Evolutionary conservation across 2,329 filamentous ascomycete genomes (phyloP), one percentile per base, ranked within the genome.

Genomic region (Cytospora chrysosperma): DNA sequence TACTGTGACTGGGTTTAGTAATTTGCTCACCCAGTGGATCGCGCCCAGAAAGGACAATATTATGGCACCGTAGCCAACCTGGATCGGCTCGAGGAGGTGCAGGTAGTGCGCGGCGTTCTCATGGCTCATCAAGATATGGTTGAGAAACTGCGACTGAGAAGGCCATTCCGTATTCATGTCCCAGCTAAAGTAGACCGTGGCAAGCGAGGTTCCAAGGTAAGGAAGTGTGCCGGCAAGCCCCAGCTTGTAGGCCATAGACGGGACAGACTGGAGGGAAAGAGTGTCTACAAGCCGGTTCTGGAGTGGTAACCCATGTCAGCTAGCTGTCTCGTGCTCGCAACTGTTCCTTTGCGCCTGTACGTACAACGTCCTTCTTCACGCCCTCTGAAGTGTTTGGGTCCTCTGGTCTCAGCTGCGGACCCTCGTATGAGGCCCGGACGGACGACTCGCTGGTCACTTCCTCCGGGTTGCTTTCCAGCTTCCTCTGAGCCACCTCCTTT

Each of bases 31-130:
- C 94, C 85, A 97, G 77, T 97, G 94, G 71, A 97, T 88, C 37
- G 93, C 93, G 52, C 94, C 94, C 1, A 97, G 85, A 82, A 97
- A 97, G 30, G 93, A 96, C 70, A 97, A 90, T 71, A 97, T 95
- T 63, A 96, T 87, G 55, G 93, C 94, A 61, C 94, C 93, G 71
- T 96, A 97, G 64, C 92, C 93, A 61, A 97, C 84, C 76, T 97
- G 94, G 59, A 97, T 78, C 15, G 93, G 93, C 78, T 97, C 93
- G 32, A 97, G 81, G 19, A 92, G 75, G 68, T 88, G 84, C 12
- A 97, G 82, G 61, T 92, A 80, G 27, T 90, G 78, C 65, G 88
- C 85, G 2, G 93, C 93, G 3, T 85, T 89, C 56, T 92, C 85
- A 56, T 87, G 87, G 68, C 82, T 85, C 68, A 96, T 76, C 64